phyloP scores from a whole-genome alignment of 805 yeast species.

The Candida glaebosa region DNA sequence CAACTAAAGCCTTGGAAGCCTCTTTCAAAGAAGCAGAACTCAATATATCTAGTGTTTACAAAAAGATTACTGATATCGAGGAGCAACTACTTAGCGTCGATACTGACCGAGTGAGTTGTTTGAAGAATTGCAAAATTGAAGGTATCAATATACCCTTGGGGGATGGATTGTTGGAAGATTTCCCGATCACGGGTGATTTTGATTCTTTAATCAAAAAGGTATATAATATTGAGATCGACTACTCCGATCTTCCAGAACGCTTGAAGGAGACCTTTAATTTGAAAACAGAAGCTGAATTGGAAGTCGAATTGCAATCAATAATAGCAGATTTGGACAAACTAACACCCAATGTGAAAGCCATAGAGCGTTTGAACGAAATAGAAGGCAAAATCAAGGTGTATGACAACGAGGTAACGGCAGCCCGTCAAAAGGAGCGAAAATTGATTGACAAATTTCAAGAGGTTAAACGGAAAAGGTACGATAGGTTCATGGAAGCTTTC shows the following conservation, averaged over 20 bases:
- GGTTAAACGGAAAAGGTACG: constrained; percentile 57
- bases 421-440: constrained; percentile 58
- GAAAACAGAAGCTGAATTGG: constrained; percentile 37
- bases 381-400: constrained; percentile 55
- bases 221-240: constrained; percentile 55
- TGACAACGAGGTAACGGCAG: constrained; percentile 60
- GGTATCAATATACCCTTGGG: constrained; percentile 59
- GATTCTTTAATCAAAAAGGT: constrained; percentile 35
- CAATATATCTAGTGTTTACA: constrained; percentile 26
- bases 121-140: constrained; percentile 74
- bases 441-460: constrained; percentile 54
- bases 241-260: constrained; percentile 39
- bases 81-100: constrained; percentile 53
- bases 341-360: constrained; percentile 81
- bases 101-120: constrained; percentile 52
- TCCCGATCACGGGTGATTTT: constrained; percentile 56
- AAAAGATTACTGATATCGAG: constrained; percentile 40
- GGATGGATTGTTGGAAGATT: constrained; percentile 55
- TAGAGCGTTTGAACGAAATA: constrained; percentile 69
- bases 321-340: constrained; percentile 42
- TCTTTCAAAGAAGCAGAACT: constrained; percentile 35
- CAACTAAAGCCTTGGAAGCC: constrained; percentile 27
- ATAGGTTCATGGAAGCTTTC: constrained; percentile 67
- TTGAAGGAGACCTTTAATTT: constrained; percentile 34
- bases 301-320: constrained; percentile 29